Percentiles rank a stretch among this genome's conserved stretches.
Evolutionary conservation across 306 rosid genomes (phyloP).

Genomic region (Castanea crenata): DNA sequence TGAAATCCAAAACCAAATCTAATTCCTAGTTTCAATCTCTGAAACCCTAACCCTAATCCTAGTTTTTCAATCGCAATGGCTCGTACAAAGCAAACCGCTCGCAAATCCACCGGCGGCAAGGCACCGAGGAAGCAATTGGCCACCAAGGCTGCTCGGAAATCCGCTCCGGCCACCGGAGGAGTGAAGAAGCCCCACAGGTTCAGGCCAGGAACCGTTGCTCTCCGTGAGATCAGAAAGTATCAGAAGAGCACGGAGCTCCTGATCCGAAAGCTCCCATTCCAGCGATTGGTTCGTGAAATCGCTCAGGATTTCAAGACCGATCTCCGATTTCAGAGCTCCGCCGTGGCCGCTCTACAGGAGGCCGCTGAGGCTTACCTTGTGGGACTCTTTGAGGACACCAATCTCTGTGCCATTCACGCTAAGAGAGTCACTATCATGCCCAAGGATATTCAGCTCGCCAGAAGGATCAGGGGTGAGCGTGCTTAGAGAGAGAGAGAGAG

Average conservation of each 20-base stretch:
- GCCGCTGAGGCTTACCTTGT: conserved; percentile 32
- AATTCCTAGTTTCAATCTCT: neutral
- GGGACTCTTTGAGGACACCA: conserved; percentile 31
- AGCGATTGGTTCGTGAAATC: conserved; percentile 29
- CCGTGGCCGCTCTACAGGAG: conserved; percentile 32
- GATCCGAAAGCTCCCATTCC: conserved; percentile 33
- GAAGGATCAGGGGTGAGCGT: conserved; percentile 34
- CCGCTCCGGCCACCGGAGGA: conserved; percentile 37
- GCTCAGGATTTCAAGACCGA: conserved; percentile 37
- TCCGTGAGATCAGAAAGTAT: conserved; percentile 34
- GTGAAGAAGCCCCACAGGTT: conserved; percentile 39
- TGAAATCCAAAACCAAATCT: no score
- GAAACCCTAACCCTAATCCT: neutral
- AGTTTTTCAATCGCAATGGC: conserved; percentile 9
- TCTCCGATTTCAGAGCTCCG: conserved; percentile 35
- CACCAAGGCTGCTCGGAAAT: conserved; percentile 34
- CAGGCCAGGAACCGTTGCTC: conserved; percentile 33
- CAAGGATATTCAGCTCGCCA: conserved; percentile 30
- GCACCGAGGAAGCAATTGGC: conserved; percentile 37
- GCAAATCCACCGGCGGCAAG: conserved; percentile 36
- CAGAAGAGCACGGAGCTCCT: conserved; percentile 38
- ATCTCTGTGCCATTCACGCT: conserved; percentile 29
- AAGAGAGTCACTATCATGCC: conserved; percentile 35
- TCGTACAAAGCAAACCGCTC: conserved; percentile 37
- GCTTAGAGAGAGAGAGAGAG: conserved; percentile 1